phyloP scores from a whole-genome alignment of 768 basidiomycete species.

The Panellus pusillus region DNA sequence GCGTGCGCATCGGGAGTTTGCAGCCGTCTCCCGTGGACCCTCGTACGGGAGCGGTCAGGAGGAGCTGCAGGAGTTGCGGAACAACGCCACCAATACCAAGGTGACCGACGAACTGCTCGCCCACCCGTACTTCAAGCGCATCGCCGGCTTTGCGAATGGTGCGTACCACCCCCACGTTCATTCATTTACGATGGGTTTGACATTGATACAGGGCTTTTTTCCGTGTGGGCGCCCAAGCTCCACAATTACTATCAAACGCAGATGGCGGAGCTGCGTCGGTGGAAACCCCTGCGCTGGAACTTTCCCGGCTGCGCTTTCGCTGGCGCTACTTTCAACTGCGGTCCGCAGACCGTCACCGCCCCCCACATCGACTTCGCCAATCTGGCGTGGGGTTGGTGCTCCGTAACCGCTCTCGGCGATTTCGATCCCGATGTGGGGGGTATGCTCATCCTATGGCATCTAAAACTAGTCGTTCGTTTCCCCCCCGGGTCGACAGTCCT shows the following conservation, averaged over 20 bases:
- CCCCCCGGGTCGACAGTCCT: conserved; percentile 24
- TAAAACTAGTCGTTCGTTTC: conserved; percentile 24
- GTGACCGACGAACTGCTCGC: conserved; percentile 1
- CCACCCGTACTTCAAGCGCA: no score
- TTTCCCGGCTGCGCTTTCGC: no score
- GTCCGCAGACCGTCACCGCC: conserved; percentile 8
- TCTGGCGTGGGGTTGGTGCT: conserved; percentile 26
- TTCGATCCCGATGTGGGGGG: conserved; percentile 23
- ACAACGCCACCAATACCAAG: background rate
- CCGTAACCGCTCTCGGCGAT: conserved; percentile 26
- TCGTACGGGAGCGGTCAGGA: conserved; percentile 1
- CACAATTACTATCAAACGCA: no score
- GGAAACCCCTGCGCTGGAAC: no score
- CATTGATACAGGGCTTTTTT: no score
- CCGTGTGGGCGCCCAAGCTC: no score
- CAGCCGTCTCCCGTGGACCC: background rate
- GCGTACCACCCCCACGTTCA: no score
- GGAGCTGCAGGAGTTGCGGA: conserved; percentile 1
- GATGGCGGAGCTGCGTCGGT: no score
- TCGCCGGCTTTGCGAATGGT: no score
- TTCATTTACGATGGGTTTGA: no score
- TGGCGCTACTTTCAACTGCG: no score
- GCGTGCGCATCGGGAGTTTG: background rate
- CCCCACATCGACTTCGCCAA: conserved; percentile 29
- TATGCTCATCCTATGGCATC: conserved; percentile 27